phyloP scores from a whole-genome alignment of 2,329 filamentous ascomycete genomes.

The Chaetomiaceae sp. region DNA sequence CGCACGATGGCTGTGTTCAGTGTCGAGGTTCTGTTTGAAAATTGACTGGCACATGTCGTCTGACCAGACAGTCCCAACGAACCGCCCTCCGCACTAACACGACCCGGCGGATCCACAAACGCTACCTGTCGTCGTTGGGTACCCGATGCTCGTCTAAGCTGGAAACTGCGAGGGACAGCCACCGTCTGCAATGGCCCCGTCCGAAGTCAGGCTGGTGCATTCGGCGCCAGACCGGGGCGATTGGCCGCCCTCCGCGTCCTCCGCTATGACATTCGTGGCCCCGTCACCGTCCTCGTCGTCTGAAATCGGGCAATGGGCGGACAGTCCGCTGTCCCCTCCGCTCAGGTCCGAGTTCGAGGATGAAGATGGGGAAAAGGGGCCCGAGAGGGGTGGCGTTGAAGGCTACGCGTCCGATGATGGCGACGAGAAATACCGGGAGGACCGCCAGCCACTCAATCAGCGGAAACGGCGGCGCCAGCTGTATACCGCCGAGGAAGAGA shows the following conservation, averaged over 20 bases:
- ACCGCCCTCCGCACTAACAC: too few species aligned
- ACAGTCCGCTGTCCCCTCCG: conserved; percentile 2
- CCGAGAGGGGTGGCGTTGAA: conserved; percentile 2
- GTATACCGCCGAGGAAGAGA: conserved; percentile 64
- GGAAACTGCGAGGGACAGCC: neutral
- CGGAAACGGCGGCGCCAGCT: conserved; percentile 24
- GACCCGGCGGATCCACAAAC: too few species aligned
- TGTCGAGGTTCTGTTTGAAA: too few species aligned
- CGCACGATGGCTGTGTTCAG: too few species aligned
- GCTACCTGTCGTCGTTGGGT: too few species aligned
- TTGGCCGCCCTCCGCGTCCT: neutral
- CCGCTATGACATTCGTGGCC: neutral
- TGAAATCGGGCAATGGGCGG: neutral
- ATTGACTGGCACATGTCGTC: too few species aligned
- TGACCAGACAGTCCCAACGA: too few species aligned
- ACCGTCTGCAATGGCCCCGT: neutral
- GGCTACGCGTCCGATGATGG: neutral
- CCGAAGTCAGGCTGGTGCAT: neutral
- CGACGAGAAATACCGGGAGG: neutral
- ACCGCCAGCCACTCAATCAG: neutral
- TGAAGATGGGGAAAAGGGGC: neutral
- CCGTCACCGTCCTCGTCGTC: neutral
- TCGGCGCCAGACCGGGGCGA: neutral
- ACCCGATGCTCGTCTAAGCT: too few species aligned
- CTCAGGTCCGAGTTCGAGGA: conserved; percentile 10